These are phyloP conservation scores for Fusarium sp. DNA, from an alignment of 2,329 filamentous ascomycete genomes.

Conservation along the genomic window DNA sequence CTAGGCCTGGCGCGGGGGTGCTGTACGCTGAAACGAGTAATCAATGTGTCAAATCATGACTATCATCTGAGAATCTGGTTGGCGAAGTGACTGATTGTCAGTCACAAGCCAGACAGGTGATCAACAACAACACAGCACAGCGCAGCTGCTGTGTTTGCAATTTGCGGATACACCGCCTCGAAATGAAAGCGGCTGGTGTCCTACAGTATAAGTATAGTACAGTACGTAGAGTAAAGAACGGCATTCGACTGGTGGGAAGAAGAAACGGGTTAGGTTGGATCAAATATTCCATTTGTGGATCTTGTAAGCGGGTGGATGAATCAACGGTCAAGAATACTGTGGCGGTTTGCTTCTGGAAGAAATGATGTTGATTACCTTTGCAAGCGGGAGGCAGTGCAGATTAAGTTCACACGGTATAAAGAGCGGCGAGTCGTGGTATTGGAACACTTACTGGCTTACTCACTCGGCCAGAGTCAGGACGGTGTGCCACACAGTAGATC, in stretches of 20 bases:
- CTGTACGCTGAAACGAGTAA: conserved; percentile 36
- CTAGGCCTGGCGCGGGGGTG: conserved; percentile 23
- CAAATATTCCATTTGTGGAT: conserved; percentile 25
- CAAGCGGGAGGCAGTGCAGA: conserved; percentile 23
- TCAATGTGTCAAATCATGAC: conserved; percentile 32
- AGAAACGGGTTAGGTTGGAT: too few relatives aligned
- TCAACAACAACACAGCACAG: conserved; percentile 21
- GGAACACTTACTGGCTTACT: not conserved
- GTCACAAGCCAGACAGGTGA: conserved; percentile 36
- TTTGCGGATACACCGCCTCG: conserved; percentile 39
- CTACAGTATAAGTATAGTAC: not conserved
- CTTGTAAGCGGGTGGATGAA: conserved; percentile 25
- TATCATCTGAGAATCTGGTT: conserved; percentile 35
- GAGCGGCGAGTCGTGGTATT: conserved; percentile 14
- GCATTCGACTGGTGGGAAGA: conserved; percentile 28
- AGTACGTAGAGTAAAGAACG: conserved; percentile 18
- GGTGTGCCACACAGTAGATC: conserved; percentile 40
- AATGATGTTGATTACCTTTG: conserved; percentile 14
- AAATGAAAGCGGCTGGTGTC: conserved; percentile 31
- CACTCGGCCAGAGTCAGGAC: conserved; percentile 20
- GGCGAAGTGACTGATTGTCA: conserved; percentile 43
- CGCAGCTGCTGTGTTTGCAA: not conserved
- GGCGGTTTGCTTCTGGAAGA: conserved; percentile 42
- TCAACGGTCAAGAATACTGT: conserved; percentile 34
- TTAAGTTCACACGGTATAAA: conserved; percentile 16